These are phyloP conservation scores for Ustilago hordei DNA, from an alignment of 1,284 basidiomycete species.

Conservation along the genomic window DNA sequence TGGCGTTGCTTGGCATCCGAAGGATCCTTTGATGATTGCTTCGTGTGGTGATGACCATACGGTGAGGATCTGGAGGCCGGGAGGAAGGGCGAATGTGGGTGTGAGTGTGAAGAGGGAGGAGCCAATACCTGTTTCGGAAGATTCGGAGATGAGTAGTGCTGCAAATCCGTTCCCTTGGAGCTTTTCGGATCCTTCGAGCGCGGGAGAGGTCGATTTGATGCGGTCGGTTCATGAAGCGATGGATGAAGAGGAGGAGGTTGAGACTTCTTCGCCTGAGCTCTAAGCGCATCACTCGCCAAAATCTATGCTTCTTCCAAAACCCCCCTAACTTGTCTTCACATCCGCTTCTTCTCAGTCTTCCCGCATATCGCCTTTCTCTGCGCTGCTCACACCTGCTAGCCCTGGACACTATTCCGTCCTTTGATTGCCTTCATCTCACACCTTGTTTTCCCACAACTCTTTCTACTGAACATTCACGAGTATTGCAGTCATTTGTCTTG, in stretches of 20 bases:
- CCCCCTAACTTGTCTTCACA: too few species aligned
- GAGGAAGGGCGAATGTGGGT: conserved; percentile 14
- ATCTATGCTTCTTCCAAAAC: neutral
- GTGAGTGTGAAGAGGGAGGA: conserved; percentile 20
- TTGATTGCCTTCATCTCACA: too few species aligned
- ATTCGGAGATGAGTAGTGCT: conserved; percentile 41
- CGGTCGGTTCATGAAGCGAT: conserved; percentile 41
- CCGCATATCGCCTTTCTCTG: neutral
- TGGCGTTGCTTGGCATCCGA: conserved; percentile 94
- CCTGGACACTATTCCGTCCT: too few species aligned
- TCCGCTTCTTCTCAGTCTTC: neutral
- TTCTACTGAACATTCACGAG: neutral
- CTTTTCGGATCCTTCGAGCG: conserved; percentile 28
- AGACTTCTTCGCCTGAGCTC: conserved; percentile 21
- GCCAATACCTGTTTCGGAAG: conserved; percentile 33
- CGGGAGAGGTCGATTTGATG: conserved; percentile 39
- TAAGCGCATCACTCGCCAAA: neutral
- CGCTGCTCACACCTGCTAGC: neutral
- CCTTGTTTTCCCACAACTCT: too few species aligned
- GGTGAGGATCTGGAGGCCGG: conserved; percentile 62
- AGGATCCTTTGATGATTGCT: conserved; percentile 86
- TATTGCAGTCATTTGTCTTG: neutral
- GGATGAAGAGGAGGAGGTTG: conserved; percentile 26
- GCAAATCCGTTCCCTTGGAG: conserved; percentile 54
- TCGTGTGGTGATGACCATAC: conserved; percentile 68